phyloP scores from a whole-genome alignment of 2,329 filamentous ascomycete genomes.

The Diaporthe sp. region DNA sequence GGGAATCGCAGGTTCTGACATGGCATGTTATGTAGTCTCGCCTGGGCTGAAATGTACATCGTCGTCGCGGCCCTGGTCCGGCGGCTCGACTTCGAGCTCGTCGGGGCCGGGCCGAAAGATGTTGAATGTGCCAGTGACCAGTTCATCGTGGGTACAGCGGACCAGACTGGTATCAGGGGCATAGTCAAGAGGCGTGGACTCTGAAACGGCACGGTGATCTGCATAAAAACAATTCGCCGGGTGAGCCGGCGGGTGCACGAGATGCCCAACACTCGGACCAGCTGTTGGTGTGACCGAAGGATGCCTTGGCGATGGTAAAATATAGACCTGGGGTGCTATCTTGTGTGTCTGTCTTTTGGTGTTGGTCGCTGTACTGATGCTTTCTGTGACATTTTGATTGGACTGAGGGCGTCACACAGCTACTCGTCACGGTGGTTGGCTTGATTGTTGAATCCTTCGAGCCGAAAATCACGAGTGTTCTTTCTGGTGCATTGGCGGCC shows the following conservation, averaged over 20 bases:
- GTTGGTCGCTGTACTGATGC: not conserved
- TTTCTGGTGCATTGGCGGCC: not conserved
- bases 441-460: not conserved
- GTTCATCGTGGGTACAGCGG: conserved; percentile 43
- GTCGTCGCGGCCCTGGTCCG: conserved; percentile 37
- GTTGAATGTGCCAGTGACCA: conserved; percentile 43
- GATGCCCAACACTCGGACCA: no score
- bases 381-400: not conserved
- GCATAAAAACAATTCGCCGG: no score
- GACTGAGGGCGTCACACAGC: not conserved
- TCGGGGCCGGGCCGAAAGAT: conserved; percentile 35
- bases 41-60: conserved; percentile 45
- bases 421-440: not conserved
- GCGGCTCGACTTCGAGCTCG: conserved; percentile 41
- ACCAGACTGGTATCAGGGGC: conserved; percentile 21
- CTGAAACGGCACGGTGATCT: no score
- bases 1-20: no score
- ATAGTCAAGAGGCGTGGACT: not conserved
- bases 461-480: not conserved
- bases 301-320: no score
- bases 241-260: no score
- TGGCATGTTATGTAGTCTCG: conserved; percentile 37
- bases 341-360: not conserved
- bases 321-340: no score
- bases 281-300: no score